These are phyloP conservation scores for cucumber (Cucumis sativus) DNA, from an alignment of 306 rosid species.

Conservation along the genomic window DNA sequence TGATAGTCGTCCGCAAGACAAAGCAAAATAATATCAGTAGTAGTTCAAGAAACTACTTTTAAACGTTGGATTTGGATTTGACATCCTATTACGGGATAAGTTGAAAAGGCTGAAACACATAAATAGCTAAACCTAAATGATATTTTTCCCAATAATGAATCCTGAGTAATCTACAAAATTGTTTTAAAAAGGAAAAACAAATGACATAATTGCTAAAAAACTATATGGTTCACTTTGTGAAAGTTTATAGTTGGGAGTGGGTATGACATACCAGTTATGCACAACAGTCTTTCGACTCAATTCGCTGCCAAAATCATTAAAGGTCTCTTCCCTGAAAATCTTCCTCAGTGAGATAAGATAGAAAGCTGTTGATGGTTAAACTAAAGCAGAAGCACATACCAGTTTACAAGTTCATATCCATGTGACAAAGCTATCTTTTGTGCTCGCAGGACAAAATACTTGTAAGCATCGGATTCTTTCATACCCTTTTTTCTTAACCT, in stretches of 20 bases:
- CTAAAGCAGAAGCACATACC: slow-evolving; percentile 15
- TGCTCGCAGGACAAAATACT: slow-evolving; percentile 31
- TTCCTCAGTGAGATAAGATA: background rate
- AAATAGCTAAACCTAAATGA: background rate
- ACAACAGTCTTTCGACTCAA: slow-evolving; percentile 33
- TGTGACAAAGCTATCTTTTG: slow-evolving; percentile 30
- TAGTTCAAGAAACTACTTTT: background rate
- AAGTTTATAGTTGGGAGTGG: background rate
- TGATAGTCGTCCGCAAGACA: background rate
- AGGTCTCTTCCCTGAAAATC: slow-evolving; percentile 35
- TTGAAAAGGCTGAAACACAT: background rate
- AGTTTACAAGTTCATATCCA: slow-evolving; percentile 32
- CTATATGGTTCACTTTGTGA: background rate
- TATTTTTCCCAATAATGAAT: background rate
- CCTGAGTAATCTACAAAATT: background rate
- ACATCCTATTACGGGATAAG: background rate
- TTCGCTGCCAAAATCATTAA: slow-evolving; percentile 25
- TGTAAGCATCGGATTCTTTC: slow-evolving; percentile 21
- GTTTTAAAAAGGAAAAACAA: background rate
- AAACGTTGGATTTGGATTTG: background rate
- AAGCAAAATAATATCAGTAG: background rate
- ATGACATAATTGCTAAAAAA: background rate
- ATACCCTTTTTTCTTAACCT: slow-evolving; percentile 21
- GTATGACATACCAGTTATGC: slow-evolving; percentile 30
- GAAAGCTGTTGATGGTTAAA: background rate